Evolutionary conservation across 2,329 filamentous ascomycete genomes (phyloP).

Genomic region (Penicillium sp.): DNA sequence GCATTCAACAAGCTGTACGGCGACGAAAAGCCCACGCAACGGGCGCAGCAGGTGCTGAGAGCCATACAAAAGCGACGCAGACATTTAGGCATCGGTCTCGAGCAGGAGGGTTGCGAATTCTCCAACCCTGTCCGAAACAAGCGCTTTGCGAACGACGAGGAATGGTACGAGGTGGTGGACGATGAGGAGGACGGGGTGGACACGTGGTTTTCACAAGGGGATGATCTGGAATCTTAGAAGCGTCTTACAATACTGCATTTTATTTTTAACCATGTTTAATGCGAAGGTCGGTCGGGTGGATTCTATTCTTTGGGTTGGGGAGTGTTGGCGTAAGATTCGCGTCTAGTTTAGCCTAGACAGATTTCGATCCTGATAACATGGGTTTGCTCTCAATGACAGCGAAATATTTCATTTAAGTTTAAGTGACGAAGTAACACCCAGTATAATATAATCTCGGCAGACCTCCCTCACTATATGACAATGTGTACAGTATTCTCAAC

Average conservation of each 20-base stretch:
- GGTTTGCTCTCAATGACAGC: no score
- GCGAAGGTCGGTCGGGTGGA: background rate
- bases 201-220: slow-evolving; percentile 6
- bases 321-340: background rate
- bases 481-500: background rate
- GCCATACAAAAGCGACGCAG: slow-evolving; percentile 49
- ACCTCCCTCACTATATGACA: background rate
- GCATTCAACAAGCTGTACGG: slow-evolving; percentile 43
- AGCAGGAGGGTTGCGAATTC: slow-evolving; percentile 50
- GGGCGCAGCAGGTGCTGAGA: slow-evolving; percentile 42
- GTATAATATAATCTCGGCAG: background rate
- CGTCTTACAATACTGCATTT: background rate
- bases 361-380: no score
- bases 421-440: no score
- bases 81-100: slow-evolving; percentile 51
- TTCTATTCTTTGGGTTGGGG: background rate
- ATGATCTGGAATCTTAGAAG: background rate
- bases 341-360: no score
- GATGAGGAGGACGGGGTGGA: slow-evolving; percentile 7
- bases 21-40: slow-evolving; percentile 41
- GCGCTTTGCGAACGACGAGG: slow-evolving; percentile 50
- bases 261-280: no score
- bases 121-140: slow-evolving; percentile 49
- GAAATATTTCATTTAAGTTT: no score
- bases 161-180: slow-evolving; percentile 34